Base-by-base conservation (phyloP, 257 asterid species). In the Cynanchum wilfordii region DNA sequence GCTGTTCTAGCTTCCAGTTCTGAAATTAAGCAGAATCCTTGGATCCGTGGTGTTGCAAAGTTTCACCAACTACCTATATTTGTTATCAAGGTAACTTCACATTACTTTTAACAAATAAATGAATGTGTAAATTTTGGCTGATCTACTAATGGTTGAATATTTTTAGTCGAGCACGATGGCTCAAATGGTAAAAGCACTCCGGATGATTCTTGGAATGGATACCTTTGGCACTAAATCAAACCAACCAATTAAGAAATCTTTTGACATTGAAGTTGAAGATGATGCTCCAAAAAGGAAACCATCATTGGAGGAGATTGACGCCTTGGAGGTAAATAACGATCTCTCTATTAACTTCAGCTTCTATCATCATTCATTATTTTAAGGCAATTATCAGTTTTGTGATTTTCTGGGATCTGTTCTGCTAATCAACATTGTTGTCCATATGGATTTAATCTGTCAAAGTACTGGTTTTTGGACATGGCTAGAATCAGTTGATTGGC, bases 251-350 rank as follows among this genome's bases (percentile, higher is more conserved):
- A 81, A 60, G 81, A 67, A 77, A 76, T 78, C 89, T 45, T 75
- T 67, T 4, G 90, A 86, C 74, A 87, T 89, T 58, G 93, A 91
- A 86, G 82, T 91, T 74, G 90, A 89, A 84, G 97, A 91, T 42
- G 99, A 91, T 70, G 93, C 89, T 20, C 99, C 99, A 42, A 81
- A 80, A 73, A 78, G 92, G 79, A 89, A 89, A 75, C 97, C 97
- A 47, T 91, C 97, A 11, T 76, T 94, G 50, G 99, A 94, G 88
- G 99, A 94, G 89, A 91, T 94, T 17, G 99, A 94, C 78, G 98
- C 98, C 66, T 86, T 94, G 84, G 98, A 94, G 97, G 98, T 93
- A 68, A 19, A 68, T 38, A 38, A 1, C 40, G 19, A 36, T 36
- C 27, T 10, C 27, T 40, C 44, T 0, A 9, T 20, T 45, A 10